Evolutionary conservation across 2,329 filamentous ascomycete species (phyloP).

Genomic region (Fusarium sp.): DNA sequence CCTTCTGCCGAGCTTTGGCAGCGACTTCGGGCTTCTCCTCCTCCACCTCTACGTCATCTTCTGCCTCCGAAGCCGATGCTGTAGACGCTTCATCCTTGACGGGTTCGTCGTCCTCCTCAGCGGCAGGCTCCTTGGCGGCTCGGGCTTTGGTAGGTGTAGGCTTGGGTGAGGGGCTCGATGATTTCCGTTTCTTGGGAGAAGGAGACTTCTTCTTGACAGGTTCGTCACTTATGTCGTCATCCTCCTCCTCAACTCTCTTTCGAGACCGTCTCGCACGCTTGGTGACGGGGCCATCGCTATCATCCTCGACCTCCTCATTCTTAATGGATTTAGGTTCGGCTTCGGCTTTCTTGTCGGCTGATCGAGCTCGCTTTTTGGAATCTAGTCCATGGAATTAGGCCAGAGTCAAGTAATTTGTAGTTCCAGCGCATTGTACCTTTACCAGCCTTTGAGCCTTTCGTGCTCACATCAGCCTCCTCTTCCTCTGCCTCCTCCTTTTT

Average conservation of each 20-base stretch:
- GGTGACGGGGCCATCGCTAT: conserved; percentile 68
- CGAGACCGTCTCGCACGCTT: conserved; percentile 66
- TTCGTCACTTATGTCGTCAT: conserved; percentile 54
- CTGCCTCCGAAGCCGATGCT: conserved; percentile 53
- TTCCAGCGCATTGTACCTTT: conserved; percentile 46
- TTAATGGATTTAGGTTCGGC: conserved; percentile 37
- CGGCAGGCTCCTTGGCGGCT: conserved; percentile 9
- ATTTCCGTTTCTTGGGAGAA: conserved; percentile 31
- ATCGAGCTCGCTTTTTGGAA: conserved; percentile 59
- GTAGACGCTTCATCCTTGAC: conserved; percentile 43
- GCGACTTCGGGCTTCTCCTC: conserved; percentile 76
- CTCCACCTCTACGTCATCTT: conserved; percentile 60
- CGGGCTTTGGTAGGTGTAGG: conserved; percentile 35
- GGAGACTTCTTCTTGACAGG: conserved; percentile 33
- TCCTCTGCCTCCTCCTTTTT: conserved; percentile 51
- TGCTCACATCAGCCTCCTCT: conserved; percentile 40
- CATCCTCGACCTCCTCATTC: conserved; percentile 58
- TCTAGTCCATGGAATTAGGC: conserved; percentile 43
- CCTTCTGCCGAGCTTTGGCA: conserved; percentile 81
- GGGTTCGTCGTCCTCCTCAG: conserved; percentile 38
- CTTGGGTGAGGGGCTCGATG: conserved; percentile 38
- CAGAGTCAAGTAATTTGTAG: conserved; percentile 4
- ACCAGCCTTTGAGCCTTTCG: conserved; percentile 51
- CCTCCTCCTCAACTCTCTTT: conserved; percentile 58
- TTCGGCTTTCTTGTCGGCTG: conserved; percentile 20